These are phyloP conservation scores for Saccharomycopsis capsularis DNA, from an alignment of 805 yeast species.

Conservation along the genomic window DNA sequence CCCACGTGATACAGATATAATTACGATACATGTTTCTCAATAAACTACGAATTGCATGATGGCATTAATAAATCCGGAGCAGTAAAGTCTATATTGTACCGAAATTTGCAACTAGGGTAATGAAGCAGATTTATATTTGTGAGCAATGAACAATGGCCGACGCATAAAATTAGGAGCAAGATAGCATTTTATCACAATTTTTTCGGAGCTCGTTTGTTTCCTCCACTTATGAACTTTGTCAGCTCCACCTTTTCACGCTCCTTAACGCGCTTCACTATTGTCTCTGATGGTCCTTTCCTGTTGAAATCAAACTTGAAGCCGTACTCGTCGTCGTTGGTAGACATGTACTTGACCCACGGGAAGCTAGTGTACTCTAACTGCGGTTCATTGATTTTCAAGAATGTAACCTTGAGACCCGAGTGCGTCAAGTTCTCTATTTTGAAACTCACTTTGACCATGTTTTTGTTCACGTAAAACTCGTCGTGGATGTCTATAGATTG, in stretches of 20 bases:
- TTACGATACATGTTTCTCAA: too few species aligned
- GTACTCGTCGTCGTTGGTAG: slow-evolving; percentile 36
- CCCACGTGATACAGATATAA: too few species aligned
- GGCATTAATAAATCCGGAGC: too few species aligned
- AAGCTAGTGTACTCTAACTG: slow-evolving; percentile 57
- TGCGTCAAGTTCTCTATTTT: slow-evolving; percentile 58
- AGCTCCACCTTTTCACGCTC: not conserved
- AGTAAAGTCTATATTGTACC: too few species aligned
- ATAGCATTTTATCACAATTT: not conserved
- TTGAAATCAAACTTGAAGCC: slow-evolving; percentile 22
- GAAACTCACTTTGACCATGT: slow-evolving; percentile 45
- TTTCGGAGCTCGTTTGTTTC: not conserved
- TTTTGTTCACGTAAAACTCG: slow-evolving; percentile 16
- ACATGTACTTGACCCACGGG: slow-evolving; percentile 70
- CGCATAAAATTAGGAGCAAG: too few species aligned
- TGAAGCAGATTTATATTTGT: too few species aligned
- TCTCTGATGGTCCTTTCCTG: slow-evolving; percentile 16
- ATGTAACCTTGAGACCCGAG: slow-evolving; percentile 61
- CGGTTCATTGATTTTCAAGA: slow-evolving; percentile 58
- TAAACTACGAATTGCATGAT: too few species aligned
- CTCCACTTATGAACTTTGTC: not conserved
- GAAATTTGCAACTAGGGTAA: too few species aligned
- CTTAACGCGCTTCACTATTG: slow-evolving; percentile 17
- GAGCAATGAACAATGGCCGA: too few species aligned
- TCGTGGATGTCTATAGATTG: slow-evolving; percentile 6